phyloP scores from a whole-genome alignment of 176 grass and related monocot species.

The Elymus sibiricus region DNA sequence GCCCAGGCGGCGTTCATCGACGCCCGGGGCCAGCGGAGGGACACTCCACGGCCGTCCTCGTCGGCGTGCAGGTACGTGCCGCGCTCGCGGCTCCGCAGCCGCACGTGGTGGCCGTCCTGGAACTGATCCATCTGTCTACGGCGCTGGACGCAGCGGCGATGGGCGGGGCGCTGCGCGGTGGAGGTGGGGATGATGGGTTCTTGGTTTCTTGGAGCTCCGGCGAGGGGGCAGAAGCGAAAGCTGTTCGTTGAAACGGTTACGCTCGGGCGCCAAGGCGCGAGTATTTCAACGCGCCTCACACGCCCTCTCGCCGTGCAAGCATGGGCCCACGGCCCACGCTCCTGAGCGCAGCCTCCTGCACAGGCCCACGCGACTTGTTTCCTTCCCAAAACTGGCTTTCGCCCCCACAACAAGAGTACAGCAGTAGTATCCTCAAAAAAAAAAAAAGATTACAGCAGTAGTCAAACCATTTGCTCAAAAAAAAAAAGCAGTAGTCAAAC shows the following conservation, averaged over 20 bases:
- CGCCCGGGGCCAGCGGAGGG: not conserved
- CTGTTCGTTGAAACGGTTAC: not conserved
- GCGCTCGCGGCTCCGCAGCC: slow-evolving; percentile 4
- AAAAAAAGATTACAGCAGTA: too few relatives aligned
- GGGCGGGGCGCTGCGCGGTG: too few relatives aligned
- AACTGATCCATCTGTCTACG: not conserved
- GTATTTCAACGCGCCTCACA: not conserved
- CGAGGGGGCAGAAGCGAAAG: not conserved
- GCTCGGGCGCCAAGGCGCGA: not conserved
- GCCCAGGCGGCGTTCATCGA: slow-evolving; percentile 1
- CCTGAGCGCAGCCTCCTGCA: too few relatives aligned
- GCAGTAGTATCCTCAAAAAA: too few relatives aligned
- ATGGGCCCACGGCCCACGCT: too few relatives aligned
- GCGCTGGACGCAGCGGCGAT: not conserved
- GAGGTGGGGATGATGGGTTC: not conserved
- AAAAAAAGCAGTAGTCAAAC: too few relatives aligned
- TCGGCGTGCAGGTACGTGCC: slow-evolving; percentile 19
- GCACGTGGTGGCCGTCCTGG: not conserved
- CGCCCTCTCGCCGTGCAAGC: too few relatives aligned
- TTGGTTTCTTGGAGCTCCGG: not conserved
- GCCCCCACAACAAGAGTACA: too few relatives aligned
- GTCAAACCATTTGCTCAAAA: too few relatives aligned
- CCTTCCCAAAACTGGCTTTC: too few relatives aligned
- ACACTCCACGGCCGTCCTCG: not conserved
- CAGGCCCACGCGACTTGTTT: too few relatives aligned